These are phyloP conservation scores for Hypoxylon sp. DNA, from an alignment of 2,329 filamentous ascomycete species.

Conservation along the genomic window DNA sequence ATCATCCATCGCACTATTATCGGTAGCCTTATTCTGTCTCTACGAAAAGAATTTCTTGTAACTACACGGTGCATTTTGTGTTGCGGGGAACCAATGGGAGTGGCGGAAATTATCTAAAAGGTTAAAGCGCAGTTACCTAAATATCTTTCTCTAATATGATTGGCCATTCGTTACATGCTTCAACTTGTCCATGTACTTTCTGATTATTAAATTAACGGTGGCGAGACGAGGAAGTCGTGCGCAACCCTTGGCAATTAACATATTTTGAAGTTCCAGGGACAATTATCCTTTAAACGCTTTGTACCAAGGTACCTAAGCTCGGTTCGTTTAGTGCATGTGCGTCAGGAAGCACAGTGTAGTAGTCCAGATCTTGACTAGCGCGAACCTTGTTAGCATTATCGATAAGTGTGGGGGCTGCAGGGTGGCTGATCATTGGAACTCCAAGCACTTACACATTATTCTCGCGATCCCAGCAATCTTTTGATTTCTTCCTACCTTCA, in stretches of 20 bases:
- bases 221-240: too few relatives aligned
- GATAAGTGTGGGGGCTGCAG: conserved; percentile 20
- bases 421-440: conserved; percentile 10
- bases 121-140: background rate
- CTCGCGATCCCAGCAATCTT: background rate
- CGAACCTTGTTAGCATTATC: conserved; percentile 7
- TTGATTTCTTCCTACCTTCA: conserved; percentile 31
- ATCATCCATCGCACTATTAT: background rate
- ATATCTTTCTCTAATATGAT: background rate
- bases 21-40: background rate
- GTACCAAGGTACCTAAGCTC: background rate
- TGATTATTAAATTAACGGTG: too few relatives aligned
- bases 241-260: too few relatives aligned
- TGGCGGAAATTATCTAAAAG: background rate
- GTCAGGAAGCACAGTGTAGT: background rate
- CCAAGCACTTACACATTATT: background rate
- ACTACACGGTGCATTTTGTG: background rate
- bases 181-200: background rate
- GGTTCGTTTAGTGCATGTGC: background rate
- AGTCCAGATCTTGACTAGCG: background rate
- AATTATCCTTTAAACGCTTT: background rate
- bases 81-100: background rate
- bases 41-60: background rate
- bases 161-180: background rate
- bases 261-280: background rate